Conservation (phyloP, 345 rosid genomes). For the Arabis hirsuta region DNA sequence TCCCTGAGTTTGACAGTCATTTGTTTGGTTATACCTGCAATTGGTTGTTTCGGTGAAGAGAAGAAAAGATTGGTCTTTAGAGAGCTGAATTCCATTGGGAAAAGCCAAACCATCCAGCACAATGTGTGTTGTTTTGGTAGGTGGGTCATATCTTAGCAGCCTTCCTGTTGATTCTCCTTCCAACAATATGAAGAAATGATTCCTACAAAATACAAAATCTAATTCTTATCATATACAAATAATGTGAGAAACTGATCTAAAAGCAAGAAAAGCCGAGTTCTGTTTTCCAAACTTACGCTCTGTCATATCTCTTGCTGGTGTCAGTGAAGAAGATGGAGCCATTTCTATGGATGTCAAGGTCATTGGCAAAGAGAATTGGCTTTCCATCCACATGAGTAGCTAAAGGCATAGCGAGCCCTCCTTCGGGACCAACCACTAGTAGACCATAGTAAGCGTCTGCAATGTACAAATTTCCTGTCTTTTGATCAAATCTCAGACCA, state of each 20-base stretch:
- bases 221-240: conserved; percentile 3
- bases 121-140: conserved; percentile 71
- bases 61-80: conserved; percentile 77
- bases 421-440: conserved; percentile 77
- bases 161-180: conserved; percentile 97
- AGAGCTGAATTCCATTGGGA: conserved; percentile 90
- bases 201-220: conserved; percentile 49
- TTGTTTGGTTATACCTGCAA: conserved; percentile 65
- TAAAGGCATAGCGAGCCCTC: conserved; percentile 80
- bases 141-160: conserved; percentile 89
- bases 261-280: background rate
- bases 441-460: conserved; percentile 97
- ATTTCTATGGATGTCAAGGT: conserved; percentile 79
- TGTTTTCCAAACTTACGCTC: conserved; percentile 60
- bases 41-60: conserved; percentile 90
- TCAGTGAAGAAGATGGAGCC: conserved; percentile 96
- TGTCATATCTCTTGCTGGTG: conserved; percentile 85
- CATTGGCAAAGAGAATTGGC: conserved; percentile 89
- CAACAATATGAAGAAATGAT: conserved; percentile 83
- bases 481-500: conserved; percentile 75
- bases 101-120: conserved; percentile 90
- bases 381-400: conserved; percentile 72
- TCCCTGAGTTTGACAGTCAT: background rate
- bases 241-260: background rate
- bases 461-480: conserved; percentile 68